Conservation (phyloP, 1,139 yeast species). For the Debaryomyces psychrophilus region DNA sequence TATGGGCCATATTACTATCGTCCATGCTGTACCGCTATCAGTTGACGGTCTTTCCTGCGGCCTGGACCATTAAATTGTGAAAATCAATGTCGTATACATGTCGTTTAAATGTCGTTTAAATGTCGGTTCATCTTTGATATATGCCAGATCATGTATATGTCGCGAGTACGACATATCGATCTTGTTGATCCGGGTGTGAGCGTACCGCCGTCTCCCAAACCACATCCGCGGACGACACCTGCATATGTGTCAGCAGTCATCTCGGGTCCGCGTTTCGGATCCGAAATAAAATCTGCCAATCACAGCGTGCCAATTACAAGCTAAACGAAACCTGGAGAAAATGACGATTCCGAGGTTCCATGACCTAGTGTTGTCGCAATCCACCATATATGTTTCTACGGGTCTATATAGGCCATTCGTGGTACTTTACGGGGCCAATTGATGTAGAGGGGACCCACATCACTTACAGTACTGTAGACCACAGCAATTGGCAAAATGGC, state of each 20-base stretch:
- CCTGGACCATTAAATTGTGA: no score
- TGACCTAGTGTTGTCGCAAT: constrained; percentile 1
- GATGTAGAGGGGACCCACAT: background rate
- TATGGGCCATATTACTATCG: background rate
- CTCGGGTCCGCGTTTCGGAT: constrained; percentile 13
- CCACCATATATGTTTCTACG: constrained; percentile 11
- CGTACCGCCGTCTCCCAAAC: no score
- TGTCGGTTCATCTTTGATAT: no score
- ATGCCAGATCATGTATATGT: no score
- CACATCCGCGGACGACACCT: background rate
- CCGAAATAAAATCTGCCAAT: constrained; percentile 17
- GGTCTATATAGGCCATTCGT: background rate
- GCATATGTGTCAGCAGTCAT: background rate
- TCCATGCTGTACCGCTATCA: background rate
- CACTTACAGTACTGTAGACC: background rate
- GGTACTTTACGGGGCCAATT: background rate
- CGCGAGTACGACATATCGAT: no score
- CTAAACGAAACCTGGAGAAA: constrained; percentile 19
- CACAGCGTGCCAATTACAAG: constrained; percentile 11
- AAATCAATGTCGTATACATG: background rate
- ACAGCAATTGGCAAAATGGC: background rate
- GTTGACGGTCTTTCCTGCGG: no score
- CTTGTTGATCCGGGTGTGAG: no score
- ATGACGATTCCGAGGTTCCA: background rate
- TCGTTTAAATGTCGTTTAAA: background rate